A percentile compares a stretch with the other conserved stretches of the same genome.
phyloP scores from a whole-genome alignment of 2,329 filamentous ascomycete genomes.

The Aulographum hederae region DNA sequence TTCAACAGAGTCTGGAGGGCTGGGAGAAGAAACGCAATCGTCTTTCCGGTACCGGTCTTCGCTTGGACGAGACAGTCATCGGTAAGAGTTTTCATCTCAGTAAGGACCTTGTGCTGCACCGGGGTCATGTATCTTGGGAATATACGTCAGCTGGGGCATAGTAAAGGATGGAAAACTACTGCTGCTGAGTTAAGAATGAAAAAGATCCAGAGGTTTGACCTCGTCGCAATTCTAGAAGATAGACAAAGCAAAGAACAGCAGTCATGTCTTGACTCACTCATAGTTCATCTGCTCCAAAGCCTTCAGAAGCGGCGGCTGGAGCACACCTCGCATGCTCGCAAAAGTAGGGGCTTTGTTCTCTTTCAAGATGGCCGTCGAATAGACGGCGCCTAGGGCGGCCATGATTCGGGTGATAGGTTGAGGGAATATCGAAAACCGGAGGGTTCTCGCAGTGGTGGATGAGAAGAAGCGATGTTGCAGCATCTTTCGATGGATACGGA shows the following conservation, averaged over 20 bases:
- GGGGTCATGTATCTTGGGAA: slow-evolving; percentile 26
- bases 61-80: slow-evolving; percentile 44
- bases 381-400: not conserved
- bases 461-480: too few relatives aligned
- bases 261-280: slow-evolving; percentile 11
- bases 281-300: slow-evolving; percentile 19
- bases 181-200: too few relatives aligned
- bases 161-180: too few relatives aligned
- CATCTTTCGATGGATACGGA: too few relatives aligned
- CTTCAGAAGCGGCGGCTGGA: slow-evolving; percentile 13
- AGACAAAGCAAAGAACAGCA: not conserved
- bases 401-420: slow-evolving; percentile 1
- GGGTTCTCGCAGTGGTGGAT: too few relatives aligned
- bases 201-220: too few relatives aligned
- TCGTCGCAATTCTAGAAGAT: too few relatives aligned
- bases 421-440: too few relatives aligned
- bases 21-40: slow-evolving; percentile 28
- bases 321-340: slow-evolving; percentile 10
- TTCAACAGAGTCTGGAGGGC: slow-evolving; percentile 45
- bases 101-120: slow-evolving; percentile 35
- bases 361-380: not conserved
- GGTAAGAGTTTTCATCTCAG: slow-evolving; percentile 27
- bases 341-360: slow-evolving; percentile 4
- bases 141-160: not conserved
- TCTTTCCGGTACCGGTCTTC: slow-evolving; percentile 32